Conservation (phyloP, 108 stramenopile genomes). For the Cyclotella sp. region DNA sequence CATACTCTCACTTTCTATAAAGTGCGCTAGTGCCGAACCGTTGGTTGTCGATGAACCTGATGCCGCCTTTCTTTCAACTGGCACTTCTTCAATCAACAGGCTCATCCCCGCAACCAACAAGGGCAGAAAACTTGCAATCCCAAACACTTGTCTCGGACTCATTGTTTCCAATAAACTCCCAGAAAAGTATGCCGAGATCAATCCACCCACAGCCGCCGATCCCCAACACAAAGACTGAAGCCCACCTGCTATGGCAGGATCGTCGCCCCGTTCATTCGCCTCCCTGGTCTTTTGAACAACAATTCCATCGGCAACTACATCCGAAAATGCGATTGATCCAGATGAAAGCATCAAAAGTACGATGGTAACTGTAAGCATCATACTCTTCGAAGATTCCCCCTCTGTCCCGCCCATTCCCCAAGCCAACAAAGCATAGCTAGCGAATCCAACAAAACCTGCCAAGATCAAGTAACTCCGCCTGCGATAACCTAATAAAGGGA, state of each 20-base stretch:
- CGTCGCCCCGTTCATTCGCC: slow-evolving; percentile 51
- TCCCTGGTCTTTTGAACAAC: slow-evolving; percentile 91
- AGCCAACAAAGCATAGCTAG: slow-evolving; percentile 69
- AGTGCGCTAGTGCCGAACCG: not conserved
- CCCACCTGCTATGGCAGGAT: slow-evolving; percentile 76
- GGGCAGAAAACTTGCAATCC: slow-evolving; percentile 86
- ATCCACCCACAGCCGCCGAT: slow-evolving; percentile 85
- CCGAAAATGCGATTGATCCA: slow-evolving; percentile 88
- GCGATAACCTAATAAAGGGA: slow-evolving; percentile 89
- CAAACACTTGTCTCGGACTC: slow-evolving; percentile 88
- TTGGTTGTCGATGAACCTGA: slow-evolving; percentile 8
- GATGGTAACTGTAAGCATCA: slow-evolving; percentile 54
- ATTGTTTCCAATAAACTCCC: slow-evolving; percentile 87
- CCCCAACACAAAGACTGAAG: slow-evolving; percentile 95
- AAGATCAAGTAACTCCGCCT: slow-evolving; percentile 84
- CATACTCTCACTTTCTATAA: slow-evolving; percentile 7
- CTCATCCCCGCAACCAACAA: slow-evolving; percentile 84
- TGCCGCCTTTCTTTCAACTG: slow-evolving; percentile 20
- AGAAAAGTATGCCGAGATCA: slow-evolving; percentile 89
- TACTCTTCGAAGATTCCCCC: slow-evolving; percentile 23
- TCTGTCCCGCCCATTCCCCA: slow-evolving; percentile 44
- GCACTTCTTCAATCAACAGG: slow-evolving; percentile 78
- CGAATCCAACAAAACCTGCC: slow-evolving; percentile 69
- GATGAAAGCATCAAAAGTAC: slow-evolving; percentile 65
- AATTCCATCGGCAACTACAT: slow-evolving; percentile 97